Base-by-base conservation (phyloP, 208 protist species). In the Trypanosomatidae sp. region DNA sequence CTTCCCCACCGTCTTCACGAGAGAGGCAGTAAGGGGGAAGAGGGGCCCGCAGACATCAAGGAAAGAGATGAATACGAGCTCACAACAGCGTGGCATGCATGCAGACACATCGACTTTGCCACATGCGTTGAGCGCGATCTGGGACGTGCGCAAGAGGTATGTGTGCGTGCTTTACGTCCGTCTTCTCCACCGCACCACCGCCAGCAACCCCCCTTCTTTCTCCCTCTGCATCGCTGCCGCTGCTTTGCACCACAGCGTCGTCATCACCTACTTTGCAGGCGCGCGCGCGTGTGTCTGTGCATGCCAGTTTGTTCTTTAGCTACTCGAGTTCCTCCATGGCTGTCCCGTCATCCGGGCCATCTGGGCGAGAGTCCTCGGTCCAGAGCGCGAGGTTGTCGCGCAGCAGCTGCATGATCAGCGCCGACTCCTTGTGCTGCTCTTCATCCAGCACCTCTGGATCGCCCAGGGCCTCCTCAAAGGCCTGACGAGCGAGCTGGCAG, bases 341-440 rank as follows among this genome's bases (percentile, higher is more conserved):
- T 10, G 89, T 93, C 67, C 89, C 90, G 71, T 95, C 90, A 66
- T 97, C 90, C 47, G 80, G 83, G 67, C 85, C 89, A 59, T 94
- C 90, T 22, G 88, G 85, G 66, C 91, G 85, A n/a, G 90, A 78
- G 83, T 96, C 91, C 83, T 97, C 94, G 15, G 97, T 99, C 98
- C 99, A 99, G 19, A 99, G 91, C 7, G 98, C 99, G 19, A 99
- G 92, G 93, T 99, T 99, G 83, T 99, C 99, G 47, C 99, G 87
- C 41, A 99, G 88, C 49, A 99, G 95, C 88, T 99, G 98, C 98
- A 99, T 99, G 82, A 99, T 99, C 53, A 99, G 93, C 6, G 99
- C 99, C 19, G 97, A 97, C 82, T 99, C 99, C 92, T 99, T 99
- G 90, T 99, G 98, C 71, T 98, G 97, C 53, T 99, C 98, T 87